A percentile compares a stretch with the other conserved stretches of the same genome.
phyloP scores from a whole-genome alignment of 148 eudicot genomes.

The Cornus kousa region DNA sequence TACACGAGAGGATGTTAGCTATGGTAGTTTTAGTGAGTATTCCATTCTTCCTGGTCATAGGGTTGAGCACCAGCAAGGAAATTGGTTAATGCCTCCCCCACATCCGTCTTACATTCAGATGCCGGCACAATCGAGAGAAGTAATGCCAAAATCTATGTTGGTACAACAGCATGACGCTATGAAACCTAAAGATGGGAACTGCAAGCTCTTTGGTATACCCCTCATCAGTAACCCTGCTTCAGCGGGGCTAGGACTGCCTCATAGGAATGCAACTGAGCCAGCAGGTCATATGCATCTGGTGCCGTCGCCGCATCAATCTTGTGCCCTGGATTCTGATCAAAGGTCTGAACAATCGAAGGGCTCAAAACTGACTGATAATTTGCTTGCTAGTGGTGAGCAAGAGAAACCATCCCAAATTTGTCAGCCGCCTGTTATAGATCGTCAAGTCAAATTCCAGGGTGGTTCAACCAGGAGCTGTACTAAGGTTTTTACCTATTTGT shows the following conservation, averaged over 20 bases:
- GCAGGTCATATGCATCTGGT: constrained; percentile 26
- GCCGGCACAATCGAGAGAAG: constrained; percentile 47
- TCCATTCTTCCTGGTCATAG: constrained; percentile 39
- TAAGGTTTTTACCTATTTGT: constrained; percentile 45
- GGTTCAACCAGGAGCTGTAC: constrained; percentile 88
- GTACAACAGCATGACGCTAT: constrained; percentile 39
- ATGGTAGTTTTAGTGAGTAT: constrained; percentile 50
- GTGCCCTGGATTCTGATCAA: constrained; percentile 40
- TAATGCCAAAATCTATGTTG: constrained; percentile 27
- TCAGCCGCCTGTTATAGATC: constrained; percentile 32
- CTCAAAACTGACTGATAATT: constrained; percentile 36
- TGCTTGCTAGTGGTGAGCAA: constrained; percentile 39
- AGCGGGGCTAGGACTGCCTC: constrained; percentile 28
- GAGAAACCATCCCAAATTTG: constrained; percentile 41
- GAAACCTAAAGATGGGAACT: constrained; percentile 65
- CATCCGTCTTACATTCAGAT: constrained; percentile 46
- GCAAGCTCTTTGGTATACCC: constrained; percentile 83
- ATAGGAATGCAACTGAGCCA: constrained; percentile 30
- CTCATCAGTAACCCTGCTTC: constrained; percentile 43
- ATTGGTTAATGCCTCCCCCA: constrained; percentile 74
- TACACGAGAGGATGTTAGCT: constrained; percentile 48
- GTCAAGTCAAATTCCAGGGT: constrained; percentile 52
- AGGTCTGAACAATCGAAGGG: constrained; percentile 49
- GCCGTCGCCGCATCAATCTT: constrained; percentile 30
- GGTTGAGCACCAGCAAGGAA: constrained; percentile 50